Evolutionary conservation across 768 basidiomycete genomes (phyloP).

Genomic region (Phylloporus arenicola): DNA sequence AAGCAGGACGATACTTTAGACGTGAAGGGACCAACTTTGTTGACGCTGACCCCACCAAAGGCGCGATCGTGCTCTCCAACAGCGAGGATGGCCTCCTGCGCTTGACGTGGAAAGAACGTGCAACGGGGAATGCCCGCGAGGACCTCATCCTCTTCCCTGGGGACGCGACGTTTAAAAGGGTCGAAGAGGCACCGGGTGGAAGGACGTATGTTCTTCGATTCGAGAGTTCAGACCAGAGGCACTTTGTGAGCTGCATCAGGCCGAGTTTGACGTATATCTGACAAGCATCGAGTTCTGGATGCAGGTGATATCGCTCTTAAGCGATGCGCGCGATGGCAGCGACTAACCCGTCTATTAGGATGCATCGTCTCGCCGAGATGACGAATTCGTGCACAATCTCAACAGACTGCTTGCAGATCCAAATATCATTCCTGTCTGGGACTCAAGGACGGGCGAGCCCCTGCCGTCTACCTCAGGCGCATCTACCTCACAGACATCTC

Average conservation of each 20-base stretch:
- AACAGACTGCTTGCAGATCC: conserved; percentile 68
- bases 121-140: conserved; percentile 56
- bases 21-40: conserved; percentile 62
- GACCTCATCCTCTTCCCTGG: conserved; percentile 85
- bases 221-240: conserved; percentile 80
- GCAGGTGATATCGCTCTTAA: conserved; percentile 48
- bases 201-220: conserved; percentile 88
- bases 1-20: conserved; percentile 72
- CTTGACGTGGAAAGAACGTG: conserved; percentile 75
- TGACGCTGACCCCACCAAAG: conserved; percentile 64
- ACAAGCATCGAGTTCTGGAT: conserved; percentile 65
- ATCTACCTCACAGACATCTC: conserved; percentile 32
- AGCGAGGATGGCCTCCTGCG: conserved; percentile 75
- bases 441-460: conserved; percentile 32
- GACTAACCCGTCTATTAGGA: conserved; percentile 41
- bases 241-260: conserved; percentile 64
- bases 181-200: conserved; percentile 58
- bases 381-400: conserved; percentile 67
- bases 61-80: conserved; percentile 62
- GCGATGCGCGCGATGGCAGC: background rate
- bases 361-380: conserved; percentile 58
- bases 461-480: conserved; percentile 38
- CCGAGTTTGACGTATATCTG: background rate
- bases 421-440: conserved; percentile 57
- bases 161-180: conserved; percentile 77